Conservation (phyloP, 768 basidiomycete genomes). For the Neoboletus subvelutipes region DNA sequence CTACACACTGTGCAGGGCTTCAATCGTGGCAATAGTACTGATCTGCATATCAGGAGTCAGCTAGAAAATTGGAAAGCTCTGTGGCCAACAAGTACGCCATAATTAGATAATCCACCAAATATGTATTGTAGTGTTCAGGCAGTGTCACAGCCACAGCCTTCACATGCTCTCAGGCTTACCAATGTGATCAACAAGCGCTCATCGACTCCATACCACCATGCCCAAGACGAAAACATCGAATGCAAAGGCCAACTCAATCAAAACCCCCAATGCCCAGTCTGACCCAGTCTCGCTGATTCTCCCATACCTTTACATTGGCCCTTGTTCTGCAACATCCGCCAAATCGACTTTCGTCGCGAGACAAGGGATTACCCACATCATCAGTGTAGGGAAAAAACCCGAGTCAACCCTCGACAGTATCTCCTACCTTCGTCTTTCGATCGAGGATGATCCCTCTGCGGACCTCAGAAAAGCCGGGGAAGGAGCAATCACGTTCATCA, state of each 20-base stretch:
- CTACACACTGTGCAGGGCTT: too few relatives aligned
- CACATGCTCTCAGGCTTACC: neutral
- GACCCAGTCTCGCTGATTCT: slow-evolving; percentile 8
- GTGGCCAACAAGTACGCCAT: too few relatives aligned
- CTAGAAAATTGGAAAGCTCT: too few relatives aligned
- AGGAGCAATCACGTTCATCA: slow-evolving; percentile 2
- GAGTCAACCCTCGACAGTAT: neutral
- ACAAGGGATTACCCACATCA: slow-evolving; percentile 11
- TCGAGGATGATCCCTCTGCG: slow-evolving; percentile 9
- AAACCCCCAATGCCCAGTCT: neutral
- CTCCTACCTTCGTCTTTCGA: slow-evolving; percentile 7
- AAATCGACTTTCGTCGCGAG: slow-evolving; percentile 2
- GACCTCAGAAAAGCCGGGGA: neutral
- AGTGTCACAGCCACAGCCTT: too few relatives aligned
- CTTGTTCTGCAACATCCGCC: slow-evolving; percentile 7
- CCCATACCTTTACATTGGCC: slow-evolving; percentile 10
- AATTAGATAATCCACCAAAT: too few relatives aligned
- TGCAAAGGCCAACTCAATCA: neutral
- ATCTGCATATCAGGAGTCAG: too few relatives aligned
- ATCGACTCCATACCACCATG: neutral
- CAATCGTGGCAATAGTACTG: too few relatives aligned
- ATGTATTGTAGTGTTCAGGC: too few relatives aligned
- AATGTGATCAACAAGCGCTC: neutral
- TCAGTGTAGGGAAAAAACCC: slow-evolving; percentile 12
- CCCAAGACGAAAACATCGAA: neutral